phyloP scores from a whole-genome alignment of 2,329 filamentous ascomycete genomes.

The Ophiocordyceps australis region DNA sequence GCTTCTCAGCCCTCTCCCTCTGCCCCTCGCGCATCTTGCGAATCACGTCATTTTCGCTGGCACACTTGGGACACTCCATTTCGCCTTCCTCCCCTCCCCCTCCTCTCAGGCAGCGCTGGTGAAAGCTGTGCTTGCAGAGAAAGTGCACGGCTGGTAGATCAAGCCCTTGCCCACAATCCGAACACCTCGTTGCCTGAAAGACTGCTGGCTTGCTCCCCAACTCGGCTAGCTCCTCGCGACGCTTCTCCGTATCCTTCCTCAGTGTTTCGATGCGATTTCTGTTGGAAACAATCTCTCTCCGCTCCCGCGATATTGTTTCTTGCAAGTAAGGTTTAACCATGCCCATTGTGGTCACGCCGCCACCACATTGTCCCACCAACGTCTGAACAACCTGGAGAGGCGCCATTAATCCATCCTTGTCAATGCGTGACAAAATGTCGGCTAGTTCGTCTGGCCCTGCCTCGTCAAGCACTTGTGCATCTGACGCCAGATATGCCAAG shows the following conservation, averaged over 20 bases:
- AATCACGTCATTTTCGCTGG: slow-evolving; percentile 70
- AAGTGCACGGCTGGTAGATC: slow-evolving; percentile 91
- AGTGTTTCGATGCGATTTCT: slow-evolving; percentile 69
- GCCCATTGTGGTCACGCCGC: slow-evolving; percentile 79
- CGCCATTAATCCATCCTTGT: slow-evolving; percentile 82
- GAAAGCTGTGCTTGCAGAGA: slow-evolving; percentile 91
- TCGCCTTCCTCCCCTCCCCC: slow-evolving; percentile 36
- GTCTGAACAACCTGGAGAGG: slow-evolving; percentile 94
- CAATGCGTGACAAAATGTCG: slow-evolving; percentile 66
- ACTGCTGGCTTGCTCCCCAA: slow-evolving; percentile 65
- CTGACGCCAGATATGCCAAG: slow-evolving; percentile 82
- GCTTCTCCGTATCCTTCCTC: slow-evolving; percentile 63
- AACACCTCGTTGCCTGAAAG: slow-evolving; percentile 81
- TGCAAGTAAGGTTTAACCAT: slow-evolving; percentile 89
- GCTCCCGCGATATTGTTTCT: slow-evolving; percentile 74
- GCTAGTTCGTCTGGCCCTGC: slow-evolving; percentile 70
- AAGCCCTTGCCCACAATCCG: slow-evolving; percentile 58
- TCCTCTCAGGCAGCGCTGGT: slow-evolving; percentile 61
- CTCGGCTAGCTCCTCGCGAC: slow-evolving; percentile 61
- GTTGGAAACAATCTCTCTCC: slow-evolving; percentile 68
- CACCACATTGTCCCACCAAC: slow-evolving; percentile 41
- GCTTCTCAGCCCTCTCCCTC: slow-evolving; percentile 67
- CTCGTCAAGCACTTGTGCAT: slow-evolving; percentile 62
- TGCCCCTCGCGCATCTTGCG: slow-evolving; percentile 74
- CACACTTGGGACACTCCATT: slow-evolving; percentile 74